Evolutionary conservation across 2,329 filamentous ascomycete genomes (phyloP).

Genomic region (Neopestalotiopsis clavispora): DNA sequence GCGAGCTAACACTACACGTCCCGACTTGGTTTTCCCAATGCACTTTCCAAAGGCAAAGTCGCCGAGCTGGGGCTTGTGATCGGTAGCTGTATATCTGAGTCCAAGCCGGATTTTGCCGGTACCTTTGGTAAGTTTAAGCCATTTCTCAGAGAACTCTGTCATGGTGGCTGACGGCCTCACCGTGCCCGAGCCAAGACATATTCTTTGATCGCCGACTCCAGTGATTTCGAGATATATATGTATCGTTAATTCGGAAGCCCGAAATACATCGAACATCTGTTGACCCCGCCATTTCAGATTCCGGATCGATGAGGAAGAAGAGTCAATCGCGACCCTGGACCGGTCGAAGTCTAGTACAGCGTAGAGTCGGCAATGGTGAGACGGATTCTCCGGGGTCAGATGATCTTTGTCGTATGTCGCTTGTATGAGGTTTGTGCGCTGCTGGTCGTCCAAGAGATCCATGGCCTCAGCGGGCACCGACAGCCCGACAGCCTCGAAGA

Average conservation of each 20-base stretch:
- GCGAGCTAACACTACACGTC: neutral
- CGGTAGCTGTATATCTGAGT: neutral
- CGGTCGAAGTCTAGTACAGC: neutral
- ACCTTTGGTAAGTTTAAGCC: neutral
- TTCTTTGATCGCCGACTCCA: neutral
- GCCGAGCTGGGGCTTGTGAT: no score
- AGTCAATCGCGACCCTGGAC: neutral
- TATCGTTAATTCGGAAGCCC: neutral
- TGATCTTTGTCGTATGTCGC: neutral
- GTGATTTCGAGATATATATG: neutral
- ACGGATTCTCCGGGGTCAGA: no score
- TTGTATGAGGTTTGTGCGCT: neutral
- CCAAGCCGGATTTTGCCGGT: neutral
- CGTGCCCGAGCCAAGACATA: neutral
- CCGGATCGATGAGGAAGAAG: neutral
- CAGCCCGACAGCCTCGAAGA: neutral
- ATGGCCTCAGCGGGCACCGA: neutral
- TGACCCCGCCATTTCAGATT: no score
- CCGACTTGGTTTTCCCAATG: neutral
- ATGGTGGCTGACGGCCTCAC: neutral
- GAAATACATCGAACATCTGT: neutral
- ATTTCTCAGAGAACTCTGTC: neutral
- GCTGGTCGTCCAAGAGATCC: neutral
- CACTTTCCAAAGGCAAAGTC: no score
- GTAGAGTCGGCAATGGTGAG: neutral